phyloP scores from a whole-genome alignment of 2,329 filamentous ascomycete genomes.

The Ophiocordyceps camponoti-floridani region DNA sequence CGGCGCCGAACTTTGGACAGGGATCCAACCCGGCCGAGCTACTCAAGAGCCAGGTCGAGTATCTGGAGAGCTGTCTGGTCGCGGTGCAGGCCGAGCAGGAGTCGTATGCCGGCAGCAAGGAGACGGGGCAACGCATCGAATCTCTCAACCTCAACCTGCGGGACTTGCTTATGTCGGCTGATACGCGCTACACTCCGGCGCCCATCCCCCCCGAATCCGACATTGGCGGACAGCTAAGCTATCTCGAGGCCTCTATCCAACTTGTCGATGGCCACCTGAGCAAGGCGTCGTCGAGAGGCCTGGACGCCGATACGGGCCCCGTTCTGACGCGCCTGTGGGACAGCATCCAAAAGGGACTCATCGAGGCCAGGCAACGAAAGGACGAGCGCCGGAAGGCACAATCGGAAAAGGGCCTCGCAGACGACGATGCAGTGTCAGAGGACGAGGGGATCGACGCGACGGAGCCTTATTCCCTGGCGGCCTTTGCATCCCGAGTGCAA shows the following conservation, averaged over 20 bases:
- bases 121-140: conserved; percentile 36
- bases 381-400: conserved; percentile 33
- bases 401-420: conserved; percentile 35
- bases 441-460: conserved; percentile 39
- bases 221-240: conserved; percentile 48
- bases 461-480: conserved; percentile 52
- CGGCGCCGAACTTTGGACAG: conserved; percentile 10
- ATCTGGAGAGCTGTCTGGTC: conserved; percentile 48
- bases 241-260: conserved; percentile 44
- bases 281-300: conserved; percentile 13
- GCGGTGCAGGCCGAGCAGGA: conserved; percentile 41
- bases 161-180: conserved; percentile 31
- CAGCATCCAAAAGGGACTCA: conserved; percentile 31
- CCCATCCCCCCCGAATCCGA: conserved; percentile 38
- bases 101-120: conserved; percentile 11
- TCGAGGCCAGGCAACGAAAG: conserved; percentile 34
- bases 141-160: conserved; percentile 48
- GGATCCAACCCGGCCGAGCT: conserved; percentile 24
- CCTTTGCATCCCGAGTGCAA: conserved; percentile 64
- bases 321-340: conserved; percentile 38
- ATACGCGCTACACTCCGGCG: conserved; percentile 33
- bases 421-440: conserved; percentile 43
- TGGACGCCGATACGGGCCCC: conserved; percentile 34
- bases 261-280: conserved; percentile 26
- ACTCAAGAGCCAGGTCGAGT: conserved; percentile 44